phyloP scores from a whole-genome alignment of 768 basidiomycete species.

The Psilocybe sp. region DNA sequence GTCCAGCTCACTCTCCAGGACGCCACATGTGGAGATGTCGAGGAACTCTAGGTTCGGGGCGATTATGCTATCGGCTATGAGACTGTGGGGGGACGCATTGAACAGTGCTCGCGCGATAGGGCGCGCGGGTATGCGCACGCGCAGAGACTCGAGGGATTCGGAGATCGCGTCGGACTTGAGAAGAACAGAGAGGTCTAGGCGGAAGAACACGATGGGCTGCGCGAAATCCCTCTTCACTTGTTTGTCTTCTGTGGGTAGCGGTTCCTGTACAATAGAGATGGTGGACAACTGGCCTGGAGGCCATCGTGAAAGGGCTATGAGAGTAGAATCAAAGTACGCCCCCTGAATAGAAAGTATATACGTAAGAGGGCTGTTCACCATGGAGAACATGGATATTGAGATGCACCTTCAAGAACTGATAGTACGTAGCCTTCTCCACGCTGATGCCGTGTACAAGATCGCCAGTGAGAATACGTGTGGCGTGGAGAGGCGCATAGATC shows the following conservation, averaged over 20 bases:
- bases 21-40: constrained; percentile 71
- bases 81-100: constrained; percentile 7
- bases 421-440: constrained; percentile 73
- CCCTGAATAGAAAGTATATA: constrained; percentile 40
- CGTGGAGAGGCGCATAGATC: neutral
- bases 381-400: neutral
- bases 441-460: constrained; percentile 27
- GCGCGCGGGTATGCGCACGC: constrained; percentile 73
- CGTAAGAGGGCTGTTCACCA: neutral
- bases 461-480: neutral
- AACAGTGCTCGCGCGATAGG: constrained; percentile 44
- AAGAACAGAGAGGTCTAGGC: constrained; percentile 52
- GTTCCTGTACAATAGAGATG: constrained; percentile 69
- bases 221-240: constrained; percentile 46
- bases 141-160: constrained; percentile 49
- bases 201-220: constrained; percentile 87
- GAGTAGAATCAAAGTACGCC: constrained; percentile 77
- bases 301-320: constrained; percentile 65
- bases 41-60: constrained; percentile 56
- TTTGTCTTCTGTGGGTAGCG: constrained; percentile 38
- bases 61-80: constrained; percentile 9
- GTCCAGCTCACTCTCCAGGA: constrained; percentile 55
- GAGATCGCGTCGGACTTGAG: constrained; percentile 45
- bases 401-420: constrained; percentile 72
- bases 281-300: constrained; percentile 38